Conservation (phyloP, 2,329 filamentous ascomycete species). For the Diaporthe sp. region DNA sequence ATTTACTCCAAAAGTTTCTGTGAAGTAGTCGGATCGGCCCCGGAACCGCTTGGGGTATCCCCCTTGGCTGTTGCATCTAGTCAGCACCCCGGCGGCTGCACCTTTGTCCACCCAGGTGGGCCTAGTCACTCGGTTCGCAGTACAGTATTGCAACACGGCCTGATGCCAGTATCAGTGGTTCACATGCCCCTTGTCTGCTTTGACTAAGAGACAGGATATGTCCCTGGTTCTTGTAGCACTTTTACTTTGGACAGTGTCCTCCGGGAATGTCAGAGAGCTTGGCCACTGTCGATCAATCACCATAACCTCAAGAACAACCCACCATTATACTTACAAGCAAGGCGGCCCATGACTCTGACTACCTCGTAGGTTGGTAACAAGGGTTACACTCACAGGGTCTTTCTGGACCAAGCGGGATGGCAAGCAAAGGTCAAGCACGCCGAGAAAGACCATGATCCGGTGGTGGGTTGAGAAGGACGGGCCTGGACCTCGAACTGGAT, state of each 20-base stretch:
- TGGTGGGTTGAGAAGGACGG: not conserved
- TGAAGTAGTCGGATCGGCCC: slow-evolving; percentile 18
- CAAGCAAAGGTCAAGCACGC: not conserved
- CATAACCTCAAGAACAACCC: not conserved
- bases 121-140: not conserved
- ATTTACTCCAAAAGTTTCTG: slow-evolving; percentile 11
- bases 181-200: not conserved
- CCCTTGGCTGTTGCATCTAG: not conserved
- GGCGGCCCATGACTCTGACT: slow-evolving; percentile 3
- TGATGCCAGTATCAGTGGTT: not conserved
- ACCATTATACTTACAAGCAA: not conserved
- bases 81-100: not conserved
- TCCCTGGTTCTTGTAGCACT: not conserved
- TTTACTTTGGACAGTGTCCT: not conserved
- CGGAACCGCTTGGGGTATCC: not conserved
- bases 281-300: not conserved
- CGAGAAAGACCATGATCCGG: not conserved
- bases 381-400: not conserved
- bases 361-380: not conserved
- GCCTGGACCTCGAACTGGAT: not conserved
- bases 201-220: not conserved
- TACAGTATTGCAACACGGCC: not conserved
- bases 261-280: not conserved
- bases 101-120: not conserved
- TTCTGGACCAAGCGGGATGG: slow-evolving; percentile 2